Evolutionary conservation across 2,329 filamentous ascomycete species (phyloP), one percentile per base, ranked within the genome.

Genomic region (Fusarium buharicum): DNA sequence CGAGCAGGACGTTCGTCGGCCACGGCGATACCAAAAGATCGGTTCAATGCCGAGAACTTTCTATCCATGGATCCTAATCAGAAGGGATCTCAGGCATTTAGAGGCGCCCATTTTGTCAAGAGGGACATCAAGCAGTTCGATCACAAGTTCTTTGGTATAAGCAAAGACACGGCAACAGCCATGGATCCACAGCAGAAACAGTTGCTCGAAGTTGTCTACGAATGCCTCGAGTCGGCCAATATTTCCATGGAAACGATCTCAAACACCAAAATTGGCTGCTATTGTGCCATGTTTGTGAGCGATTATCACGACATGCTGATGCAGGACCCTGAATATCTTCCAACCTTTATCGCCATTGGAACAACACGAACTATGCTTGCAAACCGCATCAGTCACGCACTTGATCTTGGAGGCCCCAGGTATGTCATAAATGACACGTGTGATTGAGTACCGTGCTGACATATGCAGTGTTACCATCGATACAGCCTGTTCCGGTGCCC

Each of bases 401-500:
- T 69, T 40, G 61, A 69, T 36, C 64, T 69, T 10, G 66, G 64
- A 39, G 66, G 66, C 12, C 66, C 66, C 3, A 69, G 66, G 66
- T 66, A 66, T 49, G 57, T 50, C n/a, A 2, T 24, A 4, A 41
- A 14, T 48, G 4, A 5, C 43, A 18, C 8, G 43, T 45, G 17
- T 2, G 13, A 4, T 33, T 6, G 13, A 31, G 36, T 36, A 17
- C 4, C 1, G 45, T 49, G 20, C 62, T 68, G 33, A 67, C 40
- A 36, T 12, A 56, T 50, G 22, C 0, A 81, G 78, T 34, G 73
- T 80, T 62, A 79, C 78, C 3, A 74, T 82, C 11, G 78, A 82
- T 40, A 81, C 79, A 20, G 80, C 77, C 20, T 82, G 79, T 66
- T 81, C 79, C n/a, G 76, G 76, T 2, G 76, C 77, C 16, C 50